Evolutionary conservation across 352 stramenopile genomes (phyloP).

Genomic region (Globisporangium irregulare): DNA sequence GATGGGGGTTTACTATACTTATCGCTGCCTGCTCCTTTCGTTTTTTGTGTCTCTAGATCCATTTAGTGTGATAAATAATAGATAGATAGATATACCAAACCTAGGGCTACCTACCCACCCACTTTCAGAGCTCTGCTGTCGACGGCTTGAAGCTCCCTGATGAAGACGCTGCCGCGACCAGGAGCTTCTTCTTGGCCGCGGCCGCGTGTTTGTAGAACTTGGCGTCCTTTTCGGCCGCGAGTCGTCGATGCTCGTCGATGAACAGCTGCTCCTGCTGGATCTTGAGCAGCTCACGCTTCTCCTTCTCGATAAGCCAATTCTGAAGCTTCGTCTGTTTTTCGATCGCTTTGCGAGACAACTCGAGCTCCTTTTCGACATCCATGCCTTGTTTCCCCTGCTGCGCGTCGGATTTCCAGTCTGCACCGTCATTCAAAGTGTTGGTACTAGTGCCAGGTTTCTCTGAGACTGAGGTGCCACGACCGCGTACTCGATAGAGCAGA

Average conservation of each 20-base stretch:
- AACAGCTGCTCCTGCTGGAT: slow-evolving; percentile 77
- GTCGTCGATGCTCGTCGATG: slow-evolving; percentile 66
- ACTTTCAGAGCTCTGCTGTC: slow-evolving; percentile 28
- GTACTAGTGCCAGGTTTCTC: slow-evolving; percentile 15
- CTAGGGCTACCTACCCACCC: background rate
- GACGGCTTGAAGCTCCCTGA: slow-evolving; percentile 22
- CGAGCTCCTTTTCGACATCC: slow-evolving; percentile 62
- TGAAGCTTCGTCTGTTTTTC: slow-evolving; percentile 89
- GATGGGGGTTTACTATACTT: background rate
- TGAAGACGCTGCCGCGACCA: slow-evolving; percentile 13
- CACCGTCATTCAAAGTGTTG: background rate
- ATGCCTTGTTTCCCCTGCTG: slow-evolving; percentile 25
- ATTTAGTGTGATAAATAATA: slow-evolving; percentile 21
- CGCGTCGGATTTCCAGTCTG: slow-evolving; percentile 50
- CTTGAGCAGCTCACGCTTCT: slow-evolving; percentile 77
- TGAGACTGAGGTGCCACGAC: slow-evolving; percentile 22
- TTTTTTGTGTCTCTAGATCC: background rate
- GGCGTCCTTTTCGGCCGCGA: slow-evolving; percentile 61
- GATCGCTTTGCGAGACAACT: slow-evolving; percentile 75
- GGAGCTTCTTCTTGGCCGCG: slow-evolving; percentile 67
- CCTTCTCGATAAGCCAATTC: slow-evolving; percentile 89
- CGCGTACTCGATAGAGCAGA: slow-evolving; percentile 62
- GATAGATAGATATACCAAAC: slow-evolving; percentile 16
- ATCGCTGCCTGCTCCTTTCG: background rate
- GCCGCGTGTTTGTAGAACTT: slow-evolving; percentile 79